Evolutionary conservation across 129 eudicot genomes (phyloP).

Genomic region (Arctium minus): DNA sequence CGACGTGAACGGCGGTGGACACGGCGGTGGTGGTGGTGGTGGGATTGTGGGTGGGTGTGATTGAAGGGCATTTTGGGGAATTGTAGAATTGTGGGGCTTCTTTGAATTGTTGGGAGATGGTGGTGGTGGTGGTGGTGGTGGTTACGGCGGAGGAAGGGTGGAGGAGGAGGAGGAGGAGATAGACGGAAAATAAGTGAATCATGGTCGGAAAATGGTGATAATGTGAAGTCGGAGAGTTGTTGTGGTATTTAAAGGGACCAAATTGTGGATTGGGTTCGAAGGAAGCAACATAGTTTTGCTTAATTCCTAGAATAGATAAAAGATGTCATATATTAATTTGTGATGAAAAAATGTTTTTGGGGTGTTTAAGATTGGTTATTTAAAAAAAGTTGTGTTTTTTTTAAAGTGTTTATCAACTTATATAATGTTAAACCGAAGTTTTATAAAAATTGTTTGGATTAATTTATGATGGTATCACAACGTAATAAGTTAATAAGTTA

Average conservation of each 20-base stretch:
- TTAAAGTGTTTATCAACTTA: too few relatives aligned
- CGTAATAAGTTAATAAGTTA: too few relatives aligned
- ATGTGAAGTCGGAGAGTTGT: constrained; percentile 15
- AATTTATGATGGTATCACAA: too few relatives aligned
- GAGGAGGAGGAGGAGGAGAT: constrained; percentile 19
- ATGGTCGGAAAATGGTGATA: not conserved
- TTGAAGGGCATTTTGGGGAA: constrained; percentile 27
- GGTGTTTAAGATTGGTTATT: too few relatives aligned
- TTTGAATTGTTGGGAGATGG: constrained; percentile 34
- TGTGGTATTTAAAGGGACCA: constrained; percentile 12
- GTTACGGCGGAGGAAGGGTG: not conserved
- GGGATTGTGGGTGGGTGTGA: not conserved
- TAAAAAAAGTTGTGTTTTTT: too few relatives aligned
- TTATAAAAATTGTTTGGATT: too few relatives aligned
- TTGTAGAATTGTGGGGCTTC: constrained; percentile 44
- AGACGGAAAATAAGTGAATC: constrained; percentile 6
- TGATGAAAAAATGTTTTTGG: too few relatives aligned
- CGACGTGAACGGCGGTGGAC: constrained; percentile 36
- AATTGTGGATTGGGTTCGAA: constrained; percentile 23
- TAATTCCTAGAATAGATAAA: too few relatives aligned
- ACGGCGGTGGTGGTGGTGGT: not conserved
- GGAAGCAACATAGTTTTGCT: not conserved
- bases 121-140: not conserved
- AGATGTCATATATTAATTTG: too few relatives aligned
- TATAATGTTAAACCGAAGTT: too few relatives aligned